These are phyloP conservation scores for Termitomyces sp. DNA, from an alignment of 768 basidiomycete genomes.

Conservation along the genomic window DNA sequence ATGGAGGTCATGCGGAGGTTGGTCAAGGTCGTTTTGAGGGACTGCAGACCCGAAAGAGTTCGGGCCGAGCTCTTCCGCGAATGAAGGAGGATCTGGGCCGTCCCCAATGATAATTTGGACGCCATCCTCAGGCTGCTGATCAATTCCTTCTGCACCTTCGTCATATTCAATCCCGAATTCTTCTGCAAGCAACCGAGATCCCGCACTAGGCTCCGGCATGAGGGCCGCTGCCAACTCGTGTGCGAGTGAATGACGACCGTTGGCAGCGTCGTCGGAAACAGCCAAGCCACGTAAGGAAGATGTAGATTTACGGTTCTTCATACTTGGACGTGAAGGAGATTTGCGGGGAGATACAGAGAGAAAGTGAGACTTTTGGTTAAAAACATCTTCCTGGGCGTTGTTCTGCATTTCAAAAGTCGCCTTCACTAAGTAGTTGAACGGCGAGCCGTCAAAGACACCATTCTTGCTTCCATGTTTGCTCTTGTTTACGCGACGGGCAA, in stretches of 20 bases:
- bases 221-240: constrained; percentile 85
- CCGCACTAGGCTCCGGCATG: constrained; percentile 78
- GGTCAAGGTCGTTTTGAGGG: constrained; percentile 22
- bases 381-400: constrained; percentile 24
- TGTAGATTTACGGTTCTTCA: constrained; percentile 39
- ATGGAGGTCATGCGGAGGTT: constrained; percentile 31
- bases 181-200: constrained; percentile 75
- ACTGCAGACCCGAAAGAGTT: constrained; percentile 22
- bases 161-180: constrained; percentile 90
- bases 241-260: constrained; percentile 65
- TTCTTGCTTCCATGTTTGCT: constrained; percentile 13
- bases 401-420: constrained; percentile 15
- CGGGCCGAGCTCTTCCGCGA: constrained; percentile 37
- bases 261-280: constrained; percentile 36
- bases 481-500: constrained; percentile 15
- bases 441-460: background rate
- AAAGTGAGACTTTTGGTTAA: constrained; percentile 23
- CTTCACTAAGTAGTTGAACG: background rate
- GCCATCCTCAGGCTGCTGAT: constrained; percentile 34
- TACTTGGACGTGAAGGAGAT: constrained; percentile 27
- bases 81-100: constrained; percentile 27
- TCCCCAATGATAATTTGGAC: constrained; percentile 22
- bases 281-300: constrained; percentile 40
- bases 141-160: constrained; percentile 80
- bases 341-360: constrained; percentile 28